A percentile compares a stretch with the other conserved stretches of the same genome.
phyloP scores from a whole-genome alignment of 768 basidiomycete genomes.

The Tubosaeta sp. region DNA sequence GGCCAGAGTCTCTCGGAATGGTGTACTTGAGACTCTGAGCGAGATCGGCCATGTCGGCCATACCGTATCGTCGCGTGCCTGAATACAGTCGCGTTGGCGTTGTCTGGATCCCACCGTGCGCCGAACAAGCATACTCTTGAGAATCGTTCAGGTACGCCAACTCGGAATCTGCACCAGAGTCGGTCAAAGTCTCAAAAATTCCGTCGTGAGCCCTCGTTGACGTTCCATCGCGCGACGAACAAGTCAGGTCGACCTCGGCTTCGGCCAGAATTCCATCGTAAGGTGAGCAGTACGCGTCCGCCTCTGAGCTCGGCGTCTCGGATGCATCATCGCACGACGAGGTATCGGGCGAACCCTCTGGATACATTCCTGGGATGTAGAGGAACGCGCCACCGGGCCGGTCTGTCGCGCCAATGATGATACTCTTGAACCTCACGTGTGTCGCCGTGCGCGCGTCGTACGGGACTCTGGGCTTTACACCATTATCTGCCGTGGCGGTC shows the following conservation, averaged over 20 bases:
- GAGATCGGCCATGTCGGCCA: slow-evolving; percentile 6
- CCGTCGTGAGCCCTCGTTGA: not conserved
- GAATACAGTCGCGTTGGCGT: not conserved
- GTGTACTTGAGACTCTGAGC: not conserved
- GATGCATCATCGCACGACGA: not conserved
- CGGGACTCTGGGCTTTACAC: not conserved
- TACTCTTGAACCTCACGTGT: slow-evolving; percentile 9
- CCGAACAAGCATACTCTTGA: not conserved
- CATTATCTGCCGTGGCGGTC: not conserved
- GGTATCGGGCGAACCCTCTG: not conserved
- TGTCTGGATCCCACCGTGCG: not conserved
- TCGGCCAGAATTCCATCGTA: not conserved
- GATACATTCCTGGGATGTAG: slow-evolving; percentile 1
- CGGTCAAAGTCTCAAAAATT: not conserved
- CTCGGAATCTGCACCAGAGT: not conserved
- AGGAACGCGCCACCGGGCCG: slow-evolving; percentile 11
- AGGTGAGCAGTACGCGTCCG: not conserved
- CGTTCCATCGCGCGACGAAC: not conserved
- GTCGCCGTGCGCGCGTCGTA: slow-evolving; percentile 11
- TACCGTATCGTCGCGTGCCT: slow-evolving; percentile 9
- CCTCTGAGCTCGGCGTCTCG: not conserved
- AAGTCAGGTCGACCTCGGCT: not conserved
- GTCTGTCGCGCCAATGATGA: slow-evolving; percentile 13
- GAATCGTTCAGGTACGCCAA: not conserved
- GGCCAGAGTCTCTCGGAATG: not conserved